Conservation (phyloP, 805 yeast species). For the Spencermartinsiella europaea region DNA sequence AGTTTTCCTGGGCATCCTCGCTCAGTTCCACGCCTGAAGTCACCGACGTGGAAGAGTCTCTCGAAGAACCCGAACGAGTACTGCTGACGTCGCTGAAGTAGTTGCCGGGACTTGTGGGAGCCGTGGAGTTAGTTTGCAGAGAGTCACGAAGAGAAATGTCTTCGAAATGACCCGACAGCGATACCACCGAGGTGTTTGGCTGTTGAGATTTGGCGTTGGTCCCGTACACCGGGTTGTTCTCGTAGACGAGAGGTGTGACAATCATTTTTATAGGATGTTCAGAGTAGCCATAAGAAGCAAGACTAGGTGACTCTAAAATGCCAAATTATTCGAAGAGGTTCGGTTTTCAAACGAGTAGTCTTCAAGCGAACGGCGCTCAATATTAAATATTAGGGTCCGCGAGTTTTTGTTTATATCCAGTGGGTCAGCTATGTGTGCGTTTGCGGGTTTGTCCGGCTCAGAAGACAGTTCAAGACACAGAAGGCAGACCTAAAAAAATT, state of each 20-base stretch:
- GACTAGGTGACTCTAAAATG: no score
- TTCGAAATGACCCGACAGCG: slow-evolving; percentile 17
- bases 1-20: neutral
- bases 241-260: neutral
- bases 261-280: no score
- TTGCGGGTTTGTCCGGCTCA: no score
- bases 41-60: slow-evolving; percentile 8
- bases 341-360: no score
- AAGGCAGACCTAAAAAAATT: no score
- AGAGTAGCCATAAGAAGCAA: no score
- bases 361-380: no score
- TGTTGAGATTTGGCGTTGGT: neutral
- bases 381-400: no score
- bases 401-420: no score
- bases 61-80: slow-evolving; percentile 8
- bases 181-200: slow-evolving; percentile 1
- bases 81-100: slow-evolving; percentile 14
- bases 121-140: slow-evolving; percentile 7
- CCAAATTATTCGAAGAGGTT: no score
- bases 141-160: slow-evolving; percentile 18
- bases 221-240: neutral
- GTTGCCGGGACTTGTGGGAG: slow-evolving; percentile 11
- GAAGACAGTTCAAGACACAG: no score
- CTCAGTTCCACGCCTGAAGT: slow-evolving; percentile 4
- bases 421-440: no score